Conservation (phyloP, 306 rosid species). For the Comarum palustre region DNA sequence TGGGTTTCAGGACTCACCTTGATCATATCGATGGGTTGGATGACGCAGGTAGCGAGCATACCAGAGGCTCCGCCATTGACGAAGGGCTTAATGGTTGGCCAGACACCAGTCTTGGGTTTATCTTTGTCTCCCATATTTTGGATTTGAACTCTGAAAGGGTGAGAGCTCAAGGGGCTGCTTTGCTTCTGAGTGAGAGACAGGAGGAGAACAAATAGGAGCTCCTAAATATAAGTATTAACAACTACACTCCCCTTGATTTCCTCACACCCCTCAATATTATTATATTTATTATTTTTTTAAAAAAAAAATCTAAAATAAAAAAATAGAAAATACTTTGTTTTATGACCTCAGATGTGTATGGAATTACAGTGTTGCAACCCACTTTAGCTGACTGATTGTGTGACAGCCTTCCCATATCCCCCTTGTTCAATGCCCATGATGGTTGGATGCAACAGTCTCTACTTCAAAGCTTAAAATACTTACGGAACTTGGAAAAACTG, state of each 20-base stretch:
- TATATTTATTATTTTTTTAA: not conserved
- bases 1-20: conserved; percentile 47
- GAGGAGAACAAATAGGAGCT: not conserved
- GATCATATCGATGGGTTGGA: conserved; percentile 95
- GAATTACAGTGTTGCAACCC: conserved; percentile 7
- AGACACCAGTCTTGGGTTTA: conserved; percentile 66
- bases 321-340: not conserved
- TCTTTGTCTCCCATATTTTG: conserved; percentile 81
- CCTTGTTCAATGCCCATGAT: not conserved
- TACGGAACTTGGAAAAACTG: not conserved
- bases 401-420: not conserved
- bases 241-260: not conserved
- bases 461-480: not conserved
- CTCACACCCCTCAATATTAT: not conserved
- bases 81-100: conserved; percentile 89
- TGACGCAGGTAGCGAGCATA: conserved; percentile 97
- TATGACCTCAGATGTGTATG: conserved; percentile 15
- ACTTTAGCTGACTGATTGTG: no score
- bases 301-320: not conserved
- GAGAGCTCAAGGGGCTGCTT: conserved; percentile 23
- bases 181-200: not conserved
- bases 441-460: not conserved
- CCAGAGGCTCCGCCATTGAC: conserved; percentile 94
- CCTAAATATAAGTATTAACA: not conserved
- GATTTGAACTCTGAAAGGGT: conserved; percentile 32